Evolutionary conservation across 1,284 basidiomycete species (phyloP).

Genomic region (Irpex sp.): DNA sequence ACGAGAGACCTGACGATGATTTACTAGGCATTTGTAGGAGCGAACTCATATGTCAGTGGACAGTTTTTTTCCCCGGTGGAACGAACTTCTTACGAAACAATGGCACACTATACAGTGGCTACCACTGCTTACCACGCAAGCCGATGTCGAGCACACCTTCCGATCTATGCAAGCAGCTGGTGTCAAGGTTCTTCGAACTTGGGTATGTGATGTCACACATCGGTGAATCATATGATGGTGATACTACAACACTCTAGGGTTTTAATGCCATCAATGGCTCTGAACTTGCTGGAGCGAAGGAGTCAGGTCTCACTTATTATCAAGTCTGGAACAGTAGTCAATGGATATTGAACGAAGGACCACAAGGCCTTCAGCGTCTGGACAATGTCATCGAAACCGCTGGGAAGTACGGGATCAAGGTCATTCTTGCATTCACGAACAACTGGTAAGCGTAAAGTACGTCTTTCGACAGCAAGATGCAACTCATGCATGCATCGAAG

Average conservation of each 20-base stretch:
- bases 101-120: conserved; percentile 44
- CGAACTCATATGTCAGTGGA: conserved; percentile 34
- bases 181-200: conserved; percentile 60
- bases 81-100: not conserved
- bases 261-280: conserved; percentile 49
- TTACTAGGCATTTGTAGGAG: conserved; percentile 34
- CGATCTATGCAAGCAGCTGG: conserved; percentile 53
- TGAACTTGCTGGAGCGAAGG: conserved; percentile 50
- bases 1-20: not conserved
- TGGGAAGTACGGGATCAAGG: conserved; percentile 52
- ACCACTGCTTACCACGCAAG: conserved; percentile 45
- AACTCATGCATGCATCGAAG: conserved; percentile 13
- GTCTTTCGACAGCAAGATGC: not conserved
- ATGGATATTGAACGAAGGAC: conserved; percentile 53
- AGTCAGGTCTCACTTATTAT: conserved; percentile 46
- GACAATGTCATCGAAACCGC: conserved; percentile 61
- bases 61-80: not conserved
- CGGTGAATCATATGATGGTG: not conserved
- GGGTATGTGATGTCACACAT: conserved; percentile 43
- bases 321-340: conserved; percentile 50
- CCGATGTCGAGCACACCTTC: conserved; percentile 58
- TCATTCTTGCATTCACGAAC: conserved; percentile 65
- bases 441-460: conserved; percentile 47
- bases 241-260: conserved; percentile 40
- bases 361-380: conserved; percentile 65